Conservation (phyloP, 257 asterid genomes). For the Forsythia viridissima region DNA sequence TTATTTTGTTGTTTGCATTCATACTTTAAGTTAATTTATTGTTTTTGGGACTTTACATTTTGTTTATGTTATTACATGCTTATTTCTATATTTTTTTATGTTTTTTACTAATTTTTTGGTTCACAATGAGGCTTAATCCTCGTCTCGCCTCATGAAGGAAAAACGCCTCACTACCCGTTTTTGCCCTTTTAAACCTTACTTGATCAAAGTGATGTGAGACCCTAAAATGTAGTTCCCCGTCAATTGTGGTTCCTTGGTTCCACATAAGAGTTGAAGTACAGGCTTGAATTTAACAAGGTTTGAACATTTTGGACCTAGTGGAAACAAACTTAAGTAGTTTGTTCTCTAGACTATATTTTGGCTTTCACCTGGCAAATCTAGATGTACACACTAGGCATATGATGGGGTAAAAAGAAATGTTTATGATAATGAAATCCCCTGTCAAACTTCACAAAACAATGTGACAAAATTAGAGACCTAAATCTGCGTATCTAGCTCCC, state of each 20-base stretch:
- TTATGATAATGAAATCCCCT: neutral
- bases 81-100: too few relatives aligned
- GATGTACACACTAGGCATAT: neutral
- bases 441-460: neutral
- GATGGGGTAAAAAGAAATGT: neutral
- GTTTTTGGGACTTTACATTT: neutral
- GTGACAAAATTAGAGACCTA: neutral
- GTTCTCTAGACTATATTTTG: neutral
- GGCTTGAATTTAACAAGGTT: neutral
- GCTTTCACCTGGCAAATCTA: conserved; percentile 1
- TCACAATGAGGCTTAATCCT: too few relatives aligned
- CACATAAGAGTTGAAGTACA: neutral
- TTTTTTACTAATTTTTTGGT: neutral
- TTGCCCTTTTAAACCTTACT: too few relatives aligned
- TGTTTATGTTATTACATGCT: neutral
- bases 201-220: neutral
- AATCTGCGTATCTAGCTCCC: neutral
- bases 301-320: neutral
- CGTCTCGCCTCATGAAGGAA: too few relatives aligned
- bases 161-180: too few relatives aligned
- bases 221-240: neutral
- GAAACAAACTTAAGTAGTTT: conserved; percentile 7
- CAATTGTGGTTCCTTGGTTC: neutral
- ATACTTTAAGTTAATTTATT: neutral
- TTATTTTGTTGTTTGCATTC: neutral